These are phyloP conservation scores for Lablab purpureus DNA, from an alignment of 306 rosid species.

Conservation along the genomic window DNA sequence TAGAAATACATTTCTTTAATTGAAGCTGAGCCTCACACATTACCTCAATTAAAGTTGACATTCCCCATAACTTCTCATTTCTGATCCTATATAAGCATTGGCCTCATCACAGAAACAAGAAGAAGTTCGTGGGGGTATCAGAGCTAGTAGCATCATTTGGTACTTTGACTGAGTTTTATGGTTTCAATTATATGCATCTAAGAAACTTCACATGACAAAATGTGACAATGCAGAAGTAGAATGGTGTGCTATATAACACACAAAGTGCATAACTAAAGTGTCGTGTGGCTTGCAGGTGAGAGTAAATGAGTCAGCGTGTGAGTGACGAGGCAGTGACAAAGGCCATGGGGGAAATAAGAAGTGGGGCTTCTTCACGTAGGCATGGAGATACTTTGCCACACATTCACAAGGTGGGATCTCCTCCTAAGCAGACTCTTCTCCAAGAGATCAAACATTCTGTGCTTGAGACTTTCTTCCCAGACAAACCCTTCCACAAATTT, in stretches of 20 bases:
- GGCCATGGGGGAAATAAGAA: constrained; percentile 43
- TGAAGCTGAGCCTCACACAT: background rate
- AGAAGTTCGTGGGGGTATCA: constrained; percentile 4
- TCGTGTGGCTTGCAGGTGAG: constrained; percentile 29
- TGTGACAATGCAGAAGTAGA: constrained; percentile 15
- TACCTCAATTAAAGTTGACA: background rate
- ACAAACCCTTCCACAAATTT: constrained; percentile 59
- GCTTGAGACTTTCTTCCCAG: constrained; percentile 59
- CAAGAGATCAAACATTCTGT: constrained; percentile 45
- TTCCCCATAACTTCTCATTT: background rate
- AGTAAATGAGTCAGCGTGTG: constrained; percentile 45
- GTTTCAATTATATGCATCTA: constrained; percentile 21
- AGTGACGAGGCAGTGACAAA: constrained; percentile 14
- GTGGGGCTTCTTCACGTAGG: too few species aligned
- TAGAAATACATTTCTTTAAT: background rate
- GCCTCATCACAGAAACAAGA: background rate
- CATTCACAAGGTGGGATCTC: constrained; percentile 49
- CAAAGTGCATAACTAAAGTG: background rate
- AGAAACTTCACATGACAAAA: constrained; percentile 12
- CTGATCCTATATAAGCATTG: constrained; percentile 38
- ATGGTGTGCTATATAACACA: background rate
- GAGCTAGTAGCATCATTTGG: constrained; percentile 32
- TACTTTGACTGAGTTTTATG: background rate
- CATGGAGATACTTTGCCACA: constrained; percentile 35
- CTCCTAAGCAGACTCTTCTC: constrained; percentile 53